These are phyloP conservation scores for Helenozyma baotianmanensis DNA, from an alignment of 805 yeast species.

Conservation along the genomic window DNA sequence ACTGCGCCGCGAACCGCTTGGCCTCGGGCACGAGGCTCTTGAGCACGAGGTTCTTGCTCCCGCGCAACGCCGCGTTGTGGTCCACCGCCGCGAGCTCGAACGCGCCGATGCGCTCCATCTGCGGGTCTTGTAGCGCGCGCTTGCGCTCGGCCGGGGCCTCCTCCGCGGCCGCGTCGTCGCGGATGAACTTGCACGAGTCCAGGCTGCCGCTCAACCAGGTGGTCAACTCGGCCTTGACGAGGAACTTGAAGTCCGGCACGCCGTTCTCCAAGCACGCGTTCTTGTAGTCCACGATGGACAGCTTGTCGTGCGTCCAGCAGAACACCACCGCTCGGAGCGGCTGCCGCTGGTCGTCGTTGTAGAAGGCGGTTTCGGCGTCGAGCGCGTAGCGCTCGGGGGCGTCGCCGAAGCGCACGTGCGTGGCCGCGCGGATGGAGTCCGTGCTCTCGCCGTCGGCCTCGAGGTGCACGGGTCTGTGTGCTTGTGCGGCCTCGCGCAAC, in stretches of 20 bases:
- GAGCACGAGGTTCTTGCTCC: conserved; percentile 62
- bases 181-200: conserved; percentile 53
- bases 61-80: conserved; percentile 60
- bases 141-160: conserved; percentile 7
- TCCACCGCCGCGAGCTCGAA: conserved; percentile 51
- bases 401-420: conserved; percentile 29
- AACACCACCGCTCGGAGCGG: conserved; percentile 60
- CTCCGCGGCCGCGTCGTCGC: conserved; percentile 13
- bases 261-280: conserved; percentile 61
- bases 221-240: conserved; percentile 79
- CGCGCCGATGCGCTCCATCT: conserved; percentile 40
- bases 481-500: conserved; percentile 25
- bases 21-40: conserved; percentile 68
- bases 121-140: conserved; percentile 38
- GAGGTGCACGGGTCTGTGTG: conserved; percentile 20
- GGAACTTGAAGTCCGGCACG: conserved; percentile 69
- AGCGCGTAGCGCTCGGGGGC: conserved; percentile 24
- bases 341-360: conserved; percentile 45
- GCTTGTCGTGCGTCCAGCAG: conserved; percentile 73
- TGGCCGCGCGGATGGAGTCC: conserved; percentile 31
- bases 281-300: conserved; percentile 77
- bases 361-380: conserved; percentile 50
- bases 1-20: conserved; percentile 48
- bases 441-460: conserved; percentile 10
- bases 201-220: conserved; percentile 76